Conservation (phyloP, 352 stramenopile genomes). For the Pythium sukuiense region DNA sequence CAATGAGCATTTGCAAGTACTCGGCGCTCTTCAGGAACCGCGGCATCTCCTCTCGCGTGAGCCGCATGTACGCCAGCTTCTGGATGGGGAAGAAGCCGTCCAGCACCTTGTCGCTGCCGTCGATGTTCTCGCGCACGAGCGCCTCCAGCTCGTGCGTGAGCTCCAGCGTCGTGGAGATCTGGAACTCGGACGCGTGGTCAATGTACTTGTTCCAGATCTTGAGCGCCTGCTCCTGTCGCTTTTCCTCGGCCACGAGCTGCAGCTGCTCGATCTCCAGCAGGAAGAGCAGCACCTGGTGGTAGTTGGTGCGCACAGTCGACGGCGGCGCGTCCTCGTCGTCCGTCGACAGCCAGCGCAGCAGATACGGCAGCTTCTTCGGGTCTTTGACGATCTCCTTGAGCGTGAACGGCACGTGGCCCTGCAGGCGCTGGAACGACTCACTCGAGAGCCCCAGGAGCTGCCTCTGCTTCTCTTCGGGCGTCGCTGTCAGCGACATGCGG, state of each 20-base stretch:
- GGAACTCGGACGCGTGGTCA: conserved; percentile 73
- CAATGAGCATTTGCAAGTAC: conserved; percentile 84
- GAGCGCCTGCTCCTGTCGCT: conserved; percentile 63
- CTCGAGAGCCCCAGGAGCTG: conserved; percentile 51
- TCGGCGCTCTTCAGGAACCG: conserved; percentile 83
- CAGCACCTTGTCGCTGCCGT: conserved; percentile 43
- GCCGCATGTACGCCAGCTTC: conserved; percentile 82
- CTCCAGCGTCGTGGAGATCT: conserved; percentile 81
- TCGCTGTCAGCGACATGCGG: conserved; percentile 14
- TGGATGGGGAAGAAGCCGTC: conserved; percentile 85
- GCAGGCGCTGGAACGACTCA: conserved; percentile 68
- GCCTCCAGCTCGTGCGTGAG: conserved; percentile 75
- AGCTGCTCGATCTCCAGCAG: conserved; percentile 83
- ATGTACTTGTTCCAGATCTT: conserved; percentile 91
- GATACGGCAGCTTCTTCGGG: conserved; percentile 81
- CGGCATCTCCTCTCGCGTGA: conserved; percentile 80
- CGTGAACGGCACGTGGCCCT: conserved; percentile 79
- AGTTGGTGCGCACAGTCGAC: conserved; percentile 38
- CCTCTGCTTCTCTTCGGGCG: conserved; percentile 38
- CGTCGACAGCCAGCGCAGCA: conserved; percentile 73
- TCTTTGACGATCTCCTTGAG: conserved; percentile 87
- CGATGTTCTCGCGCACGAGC: conserved; percentile 72
- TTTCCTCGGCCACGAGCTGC: conserved; percentile 64
- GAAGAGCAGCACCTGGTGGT: conserved; percentile 85
- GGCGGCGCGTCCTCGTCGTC: conserved; percentile 38